phyloP scores from a whole-genome alignment of 2,329 filamentous ascomycete genomes.

The Pseudogymnoascus sp. region DNA sequence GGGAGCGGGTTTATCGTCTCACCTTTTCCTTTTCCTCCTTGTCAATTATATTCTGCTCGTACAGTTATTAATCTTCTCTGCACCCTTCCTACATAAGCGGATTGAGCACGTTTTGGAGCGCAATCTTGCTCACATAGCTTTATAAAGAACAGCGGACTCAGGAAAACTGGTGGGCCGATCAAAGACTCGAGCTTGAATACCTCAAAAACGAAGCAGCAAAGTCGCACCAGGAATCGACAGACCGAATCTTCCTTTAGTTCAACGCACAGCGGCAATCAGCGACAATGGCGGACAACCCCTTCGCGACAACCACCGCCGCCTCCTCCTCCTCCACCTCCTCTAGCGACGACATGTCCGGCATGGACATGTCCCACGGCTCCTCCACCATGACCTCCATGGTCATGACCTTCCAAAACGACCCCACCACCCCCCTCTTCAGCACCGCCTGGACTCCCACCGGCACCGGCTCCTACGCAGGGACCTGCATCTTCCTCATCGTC shows the following conservation, averaged over 20 bases:
- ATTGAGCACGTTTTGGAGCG: slow-evolving; percentile 4
- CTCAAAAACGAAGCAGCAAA: neutral
- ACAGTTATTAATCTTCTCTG: neutral
- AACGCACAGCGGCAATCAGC: neutral
- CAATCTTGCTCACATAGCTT: neutral
- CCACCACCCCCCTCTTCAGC: slow-evolving; percentile 57
- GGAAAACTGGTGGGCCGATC: neutral
- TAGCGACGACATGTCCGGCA: neutral
- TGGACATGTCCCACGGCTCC: neutral
- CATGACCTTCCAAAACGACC: slow-evolving; percentile 57
- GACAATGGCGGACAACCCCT: neutral
- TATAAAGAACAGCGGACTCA: neutral
- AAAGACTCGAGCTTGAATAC: neutral
- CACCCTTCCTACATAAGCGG: neutral
- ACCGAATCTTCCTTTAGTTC: neutral
- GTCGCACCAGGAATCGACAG: neutral
- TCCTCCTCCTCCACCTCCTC: neutral
- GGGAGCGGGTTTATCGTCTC: neutral
- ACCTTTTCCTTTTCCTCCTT: neutral
- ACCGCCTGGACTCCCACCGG: slow-evolving; percentile 63
- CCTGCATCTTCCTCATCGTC: slow-evolving; percentile 81
- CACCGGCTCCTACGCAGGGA: slow-evolving; percentile 70
- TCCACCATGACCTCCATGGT: slow-evolving; percentile 31
- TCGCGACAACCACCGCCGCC: neutral
- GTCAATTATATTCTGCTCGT: neutral